Percentiles rank a stretch among this genome's conserved stretches.
These are phyloP conservation scores for Yarrowia sp. DNA, from an alignment of 805 yeast species.

Conservation along the genomic window DNA sequence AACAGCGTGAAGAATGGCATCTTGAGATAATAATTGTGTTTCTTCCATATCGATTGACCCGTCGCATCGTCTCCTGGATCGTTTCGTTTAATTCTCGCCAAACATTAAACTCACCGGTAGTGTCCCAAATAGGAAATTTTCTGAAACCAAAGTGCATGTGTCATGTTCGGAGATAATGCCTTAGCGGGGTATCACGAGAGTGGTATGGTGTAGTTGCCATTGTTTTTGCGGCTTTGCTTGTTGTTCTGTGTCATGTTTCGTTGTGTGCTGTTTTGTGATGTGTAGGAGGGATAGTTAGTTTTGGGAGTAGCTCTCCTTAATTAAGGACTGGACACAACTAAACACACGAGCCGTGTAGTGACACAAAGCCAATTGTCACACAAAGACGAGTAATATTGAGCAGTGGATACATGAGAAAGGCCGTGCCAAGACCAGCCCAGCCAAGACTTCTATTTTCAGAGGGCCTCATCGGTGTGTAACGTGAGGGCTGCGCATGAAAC, in stretches of 20 bases:
- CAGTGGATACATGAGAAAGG: not conserved
- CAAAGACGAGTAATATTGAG: not conserved
- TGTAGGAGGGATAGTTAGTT: not conserved
- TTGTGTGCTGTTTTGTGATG: not conserved
- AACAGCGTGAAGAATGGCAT: too few species aligned
- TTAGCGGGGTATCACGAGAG: not conserved
- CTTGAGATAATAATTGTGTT: not conserved
- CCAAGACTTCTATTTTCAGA: not conserved
- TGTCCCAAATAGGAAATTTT: constrained; percentile 12
- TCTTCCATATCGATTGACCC: not conserved
- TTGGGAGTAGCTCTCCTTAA: too few species aligned
- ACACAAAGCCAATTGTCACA: too few species aligned
- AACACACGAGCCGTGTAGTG: not conserved
- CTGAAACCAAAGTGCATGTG: not conserved
- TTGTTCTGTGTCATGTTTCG: not conserved
- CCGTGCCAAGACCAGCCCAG: not conserved
- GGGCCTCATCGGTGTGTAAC: not conserved
- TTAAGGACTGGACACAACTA: too few species aligned
- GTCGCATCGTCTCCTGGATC: too few species aligned
- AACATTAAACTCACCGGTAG: not conserved
- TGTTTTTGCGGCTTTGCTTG: not conserved
- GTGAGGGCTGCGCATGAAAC: not conserved
- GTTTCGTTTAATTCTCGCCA: not conserved
- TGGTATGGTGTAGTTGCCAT: not conserved
- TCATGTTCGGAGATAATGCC: not conserved